Evolutionary conservation across 2,329 filamentous ascomycete species (phyloP).

Genomic region (Microcyclosporella mali): DNA sequence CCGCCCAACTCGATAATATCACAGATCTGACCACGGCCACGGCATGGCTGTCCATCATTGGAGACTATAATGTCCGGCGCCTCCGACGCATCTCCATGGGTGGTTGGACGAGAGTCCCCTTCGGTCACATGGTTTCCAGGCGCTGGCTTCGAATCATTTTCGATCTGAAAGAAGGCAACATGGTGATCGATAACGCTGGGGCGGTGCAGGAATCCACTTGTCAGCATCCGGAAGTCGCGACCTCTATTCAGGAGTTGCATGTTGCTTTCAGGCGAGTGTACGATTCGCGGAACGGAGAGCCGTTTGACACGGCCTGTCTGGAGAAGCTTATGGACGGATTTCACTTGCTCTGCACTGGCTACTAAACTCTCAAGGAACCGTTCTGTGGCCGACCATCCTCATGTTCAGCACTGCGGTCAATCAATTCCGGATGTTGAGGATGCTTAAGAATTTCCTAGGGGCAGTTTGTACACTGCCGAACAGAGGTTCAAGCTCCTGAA

Average conservation of each 20-base stretch:
- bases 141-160: constrained; percentile 18
- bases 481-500: no score
- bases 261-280: constrained; percentile 11
- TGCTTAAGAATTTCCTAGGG: no score
- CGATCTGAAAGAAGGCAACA: constrained; percentile 17
- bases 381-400: no score
- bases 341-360: constrained; percentile 14
- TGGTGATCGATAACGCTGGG: constrained; percentile 9
- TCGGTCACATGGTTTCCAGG: constrained; percentile 20
- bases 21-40: constrained; percentile 16
- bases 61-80: constrained; percentile 15
- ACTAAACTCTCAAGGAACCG: constrained; percentile 2
- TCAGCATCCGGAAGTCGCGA: constrained; percentile 1
- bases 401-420: no score
- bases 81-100: constrained; percentile 16
- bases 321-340: constrained; percentile 16
- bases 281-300: constrained; percentile 7
- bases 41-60: constrained; percentile 18
- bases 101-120: constrained; percentile 21
- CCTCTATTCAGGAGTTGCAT: constrained; percentile 13
- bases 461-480: no score
- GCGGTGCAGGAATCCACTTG: neutral
- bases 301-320: constrained; percentile 13
- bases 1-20: constrained; percentile 18
- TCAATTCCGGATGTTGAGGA: no score